Percentiles rank a stretch among this genome's conserved stretches.
phyloP scores from a whole-genome alignment of 495 filamentous ascomycete species.

The Xylaria sp. region DNA sequence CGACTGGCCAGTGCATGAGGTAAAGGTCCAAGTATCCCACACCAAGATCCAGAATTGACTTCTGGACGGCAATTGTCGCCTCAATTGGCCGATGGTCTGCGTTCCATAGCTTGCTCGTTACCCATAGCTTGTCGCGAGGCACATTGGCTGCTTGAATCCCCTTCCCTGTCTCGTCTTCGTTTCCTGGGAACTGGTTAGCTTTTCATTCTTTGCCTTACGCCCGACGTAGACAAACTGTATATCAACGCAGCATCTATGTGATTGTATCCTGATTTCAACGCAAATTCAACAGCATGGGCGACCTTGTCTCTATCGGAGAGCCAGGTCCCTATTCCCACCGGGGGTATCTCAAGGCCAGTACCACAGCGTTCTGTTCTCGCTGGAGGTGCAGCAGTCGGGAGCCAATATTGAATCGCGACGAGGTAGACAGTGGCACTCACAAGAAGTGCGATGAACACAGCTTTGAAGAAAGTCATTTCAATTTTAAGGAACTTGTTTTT shows the following conservation, averaged over 20 bases:
- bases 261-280: conserved; percentile 61
- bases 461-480: conserved; percentile 9
- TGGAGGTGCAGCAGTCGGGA: background rate
- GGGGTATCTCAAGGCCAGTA: conserved; percentile 47
- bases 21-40: conserved; percentile 74
- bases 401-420: conserved; percentile 6
- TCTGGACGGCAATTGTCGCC: conserved; percentile 63
- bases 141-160: conserved; percentile 63
- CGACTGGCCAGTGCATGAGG: conserved; percentile 72
- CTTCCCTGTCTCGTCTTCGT: conserved; percentile 54
- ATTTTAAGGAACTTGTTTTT: background rate
- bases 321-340: conserved; percentile 62
- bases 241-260: conserved; percentile 60
- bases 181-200: conserved; percentile 60
- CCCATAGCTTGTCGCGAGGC: conserved; percentile 67
- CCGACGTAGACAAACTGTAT: conserved; percentile 23
- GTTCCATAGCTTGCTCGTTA: conserved; percentile 78
- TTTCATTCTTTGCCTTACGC: background rate
- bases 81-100: conserved; percentile 69
- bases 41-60: conserved; percentile 66
- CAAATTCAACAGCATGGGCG: conserved; percentile 39
- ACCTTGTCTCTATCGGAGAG: conserved; percentile 33
- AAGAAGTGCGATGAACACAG: background rate
- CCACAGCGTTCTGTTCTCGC: conserved; percentile 9
- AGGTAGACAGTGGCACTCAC: conserved; percentile 15